Percentiles rank a stretch among this genome's conserved stretches.
phyloP scores from a whole-genome alignment of 2,329 filamentous ascomycete genomes.

The Phaeophleospora eucalypticola region DNA sequence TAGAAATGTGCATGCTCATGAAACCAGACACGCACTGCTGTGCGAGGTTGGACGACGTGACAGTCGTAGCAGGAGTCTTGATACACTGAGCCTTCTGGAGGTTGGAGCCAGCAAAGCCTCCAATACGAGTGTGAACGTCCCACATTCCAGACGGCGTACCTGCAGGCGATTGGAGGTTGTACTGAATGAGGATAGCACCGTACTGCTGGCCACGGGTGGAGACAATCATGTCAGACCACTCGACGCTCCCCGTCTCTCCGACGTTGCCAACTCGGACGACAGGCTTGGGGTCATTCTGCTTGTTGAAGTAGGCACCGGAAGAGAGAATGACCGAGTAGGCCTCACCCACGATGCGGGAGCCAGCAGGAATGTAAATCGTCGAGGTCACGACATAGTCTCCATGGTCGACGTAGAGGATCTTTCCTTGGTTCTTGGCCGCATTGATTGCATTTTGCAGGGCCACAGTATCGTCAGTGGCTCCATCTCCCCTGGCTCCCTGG shows the following conservation, averaged over 20 bases:
- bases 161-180: slow-evolving; percentile 56
- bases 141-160: slow-evolving; percentile 51
- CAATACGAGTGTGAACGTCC: slow-evolving; percentile 52
- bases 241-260: slow-evolving; percentile 62
- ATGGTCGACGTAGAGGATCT: slow-evolving; percentile 71
- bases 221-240: slow-evolving; percentile 69
- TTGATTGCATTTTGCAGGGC: slow-evolving; percentile 57
- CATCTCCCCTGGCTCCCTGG: slow-evolving; percentile 48
- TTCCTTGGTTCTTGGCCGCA: slow-evolving; percentile 40
- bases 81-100: slow-evolving; percentile 43
- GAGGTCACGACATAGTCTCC: slow-evolving; percentile 65
- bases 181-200: slow-evolving; percentile 68
- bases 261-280: slow-evolving; percentile 64
- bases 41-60: slow-evolving; percentile 20
- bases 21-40: slow-evolving; percentile 30
- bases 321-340: slow-evolving; percentile 55
- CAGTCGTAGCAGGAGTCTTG: slow-evolving; percentile 21
- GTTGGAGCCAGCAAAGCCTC: slow-evolving; percentile 49
- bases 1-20: slow-evolving; percentile 43
- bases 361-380: slow-evolving; percentile 63
- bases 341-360: slow-evolving; percentile 59
- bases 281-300: slow-evolving; percentile 56
- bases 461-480: slow-evolving; percentile 55
- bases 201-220: slow-evolving; percentile 62
- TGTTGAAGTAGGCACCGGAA: slow-evolving; percentile 53